Evolutionary conservation across 371 early-diverging fungal species (phyloP), one percentile per base, ranked within the genome.

Genomic region (Mortierella sp.): DNA sequence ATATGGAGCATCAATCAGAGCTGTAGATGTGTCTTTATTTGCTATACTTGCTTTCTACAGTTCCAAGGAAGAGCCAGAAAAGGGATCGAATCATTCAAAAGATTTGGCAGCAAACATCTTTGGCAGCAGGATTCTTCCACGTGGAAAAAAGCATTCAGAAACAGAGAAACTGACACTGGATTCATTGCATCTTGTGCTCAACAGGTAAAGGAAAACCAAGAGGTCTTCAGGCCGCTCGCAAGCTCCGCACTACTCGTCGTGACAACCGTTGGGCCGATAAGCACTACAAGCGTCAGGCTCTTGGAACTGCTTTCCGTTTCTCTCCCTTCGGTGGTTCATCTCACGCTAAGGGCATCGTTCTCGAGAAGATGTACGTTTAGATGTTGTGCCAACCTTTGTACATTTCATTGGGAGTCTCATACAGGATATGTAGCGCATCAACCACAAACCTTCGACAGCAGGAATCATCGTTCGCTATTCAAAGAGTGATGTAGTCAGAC

Each of bases 301-400:
- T 99, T 65, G 99, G 99, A 83, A 99, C 99, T 83, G 97, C 97
- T 72, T 98, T 89, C 95, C 96, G 96, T 88, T 96, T 93, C 84
- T 95, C 95, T 77, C 98, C 99, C 53, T 97, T 99, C 90, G 98
- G 96, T 87, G 98, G 97, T 72, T 95, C 99, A 67, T 99, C 99
- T 73, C 99, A 99, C 92, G 99, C 99, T 87, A 99, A 98, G 95
- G 99, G 99, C 73, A 99, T 99, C 85, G 99, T 99, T 70, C 91
- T 99, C 66, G 99, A 99, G 92, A 99, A 99, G 94, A 98, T 99
- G 96, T 96, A 89, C 76, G 92, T 86, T 74, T 50, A n/a, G 50
- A 16, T 28, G 36, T 36, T 36, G 36, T 36, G 36, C 36, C 36
- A 36, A 36, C 36, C 36, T 36, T 36, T 36, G 7, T 36, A 36